Evolutionary conservation across 371 early-diverging fungal genomes (phyloP), one percentile per base, ranked within the genome.

Genomic region (Haplosporangium sp.): DNA sequence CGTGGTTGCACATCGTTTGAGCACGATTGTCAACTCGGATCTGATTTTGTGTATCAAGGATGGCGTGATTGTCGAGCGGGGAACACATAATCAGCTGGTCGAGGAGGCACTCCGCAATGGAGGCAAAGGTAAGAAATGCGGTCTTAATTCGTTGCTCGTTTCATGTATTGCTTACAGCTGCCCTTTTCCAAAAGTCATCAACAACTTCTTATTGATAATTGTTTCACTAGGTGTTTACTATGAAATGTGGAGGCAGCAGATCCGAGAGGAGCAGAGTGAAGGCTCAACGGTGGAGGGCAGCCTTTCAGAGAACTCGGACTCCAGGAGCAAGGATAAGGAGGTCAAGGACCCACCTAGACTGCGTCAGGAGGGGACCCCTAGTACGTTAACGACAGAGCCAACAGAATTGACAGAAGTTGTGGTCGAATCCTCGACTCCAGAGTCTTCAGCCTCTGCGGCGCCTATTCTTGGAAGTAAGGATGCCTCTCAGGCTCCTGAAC

Each of bases 1-100:
- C 12, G 91, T 96, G 11, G 95, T 99, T 69, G 97, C 98, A 0
- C 98, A 98, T 82, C 91, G 98, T 36, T 81, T 98, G 59, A 90
- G 91, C 10, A 95, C 95, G 0, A 90, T 95, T 55, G 86, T 92
- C 11, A 85, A 91, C 56, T 90, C 93, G 2, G 94, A 95, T 70
- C 67, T 89, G 72, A 94, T 95, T 53, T 67, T 95, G 20, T 93
- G 93, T 12, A 77, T 94, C 61, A 88, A 92, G 68, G 91, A 93
- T 63, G 97, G 98, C 4, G 79, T 82, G 57, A 91, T 97, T 40
- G 92, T 93, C 10, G 97, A 98, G 75, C 86, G 86, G 12, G 98
- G 98, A 29, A 93, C 89, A 14, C 97, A 97, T 69, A 83, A 91
- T 8, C 89, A 93, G 57, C 85, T 98, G 48, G 83, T 95, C 14